These are phyloP conservation scores for Botrytis byssoidea DNA, from an alignment of 2,329 filamentous ascomycete genomes.

Conservation along the genomic window DNA sequence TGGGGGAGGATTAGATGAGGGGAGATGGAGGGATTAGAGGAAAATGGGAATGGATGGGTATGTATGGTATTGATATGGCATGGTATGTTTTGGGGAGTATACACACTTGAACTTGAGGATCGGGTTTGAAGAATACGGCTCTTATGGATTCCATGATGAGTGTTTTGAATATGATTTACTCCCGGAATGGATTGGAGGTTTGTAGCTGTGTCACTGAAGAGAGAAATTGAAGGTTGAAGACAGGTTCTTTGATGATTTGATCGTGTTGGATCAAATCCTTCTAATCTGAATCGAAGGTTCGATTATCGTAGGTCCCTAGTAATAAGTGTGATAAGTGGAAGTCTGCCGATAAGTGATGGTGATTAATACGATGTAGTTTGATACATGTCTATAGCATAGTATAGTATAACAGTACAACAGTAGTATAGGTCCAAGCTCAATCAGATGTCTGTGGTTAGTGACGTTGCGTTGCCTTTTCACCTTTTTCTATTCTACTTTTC, in stretches of 20 bases:
- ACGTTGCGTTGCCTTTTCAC: constrained; percentile 5
- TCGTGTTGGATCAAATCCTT: neutral
- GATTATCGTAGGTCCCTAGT: neutral
- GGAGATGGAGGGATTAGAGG: neutral
- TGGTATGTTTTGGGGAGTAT: neutral
- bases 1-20: constrained; percentile 43
- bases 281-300: neutral
- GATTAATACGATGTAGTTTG: neutral
- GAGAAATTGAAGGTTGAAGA: neutral
- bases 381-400: neutral
- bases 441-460: neutral
- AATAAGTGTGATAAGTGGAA: neutral
- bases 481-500: neutral
- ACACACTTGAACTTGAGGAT: constrained; percentile 85
- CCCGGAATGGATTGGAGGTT: too few relatives aligned
- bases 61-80: neutral
- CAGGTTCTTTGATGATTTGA: neutral
- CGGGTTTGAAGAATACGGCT: constrained; percentile 84
- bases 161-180: neutral
- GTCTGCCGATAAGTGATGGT: neutral
- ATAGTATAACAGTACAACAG: too few relatives aligned
- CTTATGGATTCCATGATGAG: constrained; percentile 78
- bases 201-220: neutral
- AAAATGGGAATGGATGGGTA: constrained; percentile 16
- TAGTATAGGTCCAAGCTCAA: constrained; percentile 15